Conservation (phyloP, 1,139 yeast genomes). For the Lodderomyces jiufengensis region DNA sequence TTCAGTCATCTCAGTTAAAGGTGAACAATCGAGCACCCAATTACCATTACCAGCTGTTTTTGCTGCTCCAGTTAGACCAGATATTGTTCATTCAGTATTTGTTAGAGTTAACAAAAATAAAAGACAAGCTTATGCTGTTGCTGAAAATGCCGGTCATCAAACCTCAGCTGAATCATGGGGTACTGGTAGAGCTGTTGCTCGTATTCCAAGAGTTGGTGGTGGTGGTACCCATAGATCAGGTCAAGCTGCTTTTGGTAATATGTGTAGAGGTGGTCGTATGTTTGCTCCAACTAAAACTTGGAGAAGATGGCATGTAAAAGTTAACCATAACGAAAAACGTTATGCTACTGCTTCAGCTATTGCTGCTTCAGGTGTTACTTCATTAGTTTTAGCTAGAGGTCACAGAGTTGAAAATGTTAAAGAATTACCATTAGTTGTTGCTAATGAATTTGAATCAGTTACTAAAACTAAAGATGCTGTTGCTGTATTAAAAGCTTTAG, state of each 20-base stretch:
- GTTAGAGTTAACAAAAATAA: constrained; percentile 99
- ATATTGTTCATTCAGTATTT: constrained; percentile 97
- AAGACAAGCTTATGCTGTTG: constrained; percentile 99
- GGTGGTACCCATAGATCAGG: constrained; percentile 99
- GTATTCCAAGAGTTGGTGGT: constrained; percentile 99
- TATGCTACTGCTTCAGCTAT: constrained; percentile 99
- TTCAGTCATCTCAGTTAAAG: constrained; percentile 85
- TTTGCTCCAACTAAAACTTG: constrained; percentile 99
- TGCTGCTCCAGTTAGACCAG: constrained; percentile 99
- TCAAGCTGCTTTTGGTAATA: constrained; percentile 99
- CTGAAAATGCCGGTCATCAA: constrained; percentile 99
- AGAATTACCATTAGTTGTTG: constrained; percentile 97
- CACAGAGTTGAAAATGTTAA: constrained; percentile 99
- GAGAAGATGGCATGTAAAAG: constrained; percentile 99
- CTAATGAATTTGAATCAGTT: constrained; percentile 89
- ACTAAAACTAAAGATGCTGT: constrained; percentile 98
- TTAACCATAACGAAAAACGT: constrained; percentile 99
- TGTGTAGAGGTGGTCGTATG: constrained; percentile 99
- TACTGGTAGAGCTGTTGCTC: constrained; percentile 99
- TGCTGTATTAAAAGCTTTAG: constrained; percentile 96
- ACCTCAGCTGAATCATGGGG: constrained; percentile 99
- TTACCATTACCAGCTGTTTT: constrained; percentile 97
- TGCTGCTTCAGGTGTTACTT: constrained; percentile 98
- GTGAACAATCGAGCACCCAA: constrained; percentile 81
- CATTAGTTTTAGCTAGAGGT: constrained; percentile 99